Base-by-base conservation (phyloP, 768 basidiomycete genomes). In the Naganishia vaughanmartiniae region DNA sequence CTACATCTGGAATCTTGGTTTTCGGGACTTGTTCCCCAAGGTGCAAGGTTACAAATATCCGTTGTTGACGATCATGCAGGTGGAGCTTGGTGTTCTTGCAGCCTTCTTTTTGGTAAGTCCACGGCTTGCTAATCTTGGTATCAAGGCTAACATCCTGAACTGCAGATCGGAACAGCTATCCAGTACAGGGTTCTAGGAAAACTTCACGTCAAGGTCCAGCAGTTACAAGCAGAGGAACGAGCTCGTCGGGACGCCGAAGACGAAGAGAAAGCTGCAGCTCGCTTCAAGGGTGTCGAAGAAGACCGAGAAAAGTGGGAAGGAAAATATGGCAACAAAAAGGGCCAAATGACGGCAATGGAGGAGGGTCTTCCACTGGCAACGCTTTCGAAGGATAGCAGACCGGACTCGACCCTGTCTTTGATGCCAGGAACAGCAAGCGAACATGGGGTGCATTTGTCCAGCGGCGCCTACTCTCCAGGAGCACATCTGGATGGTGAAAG, bases 1-100 rank as follows among this genome's bases (percentile, higher is more conserved):
- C 83, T 97, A 96, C 82, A 84, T 96, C 63, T 96, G 90, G 88
- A 98, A 96, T 79, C 84, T 98, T 65, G 95, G 95, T 48, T 96
- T 93, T 83, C 85, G 83, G 1, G 76, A 83, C 5, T 82, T 97
- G 33, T 97, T 93, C 81, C 88, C 90, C 12, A 90, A 90, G 75
- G 93, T 88, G 74, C 82, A 84, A 26, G 81, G 83, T 65, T 85
- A 87, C 75, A 84, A 86, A 63, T 94, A 90, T 77, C 92, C 93
- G 34, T 87, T 94, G 65, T 86, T 90, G 5, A 92, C 93, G 78
- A 88, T 88, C 10, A 95, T 94, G 92, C 86, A 91, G 78, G 93
- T 97, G 70, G 94, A 96, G 78, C 85, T 97, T 34, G 94, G 93
- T 33, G 86, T 96, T 74, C 87, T 92, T 70, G 91, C 85, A 54